Base-by-base conservation (phyloP, 2,329 filamentous ascomycete genomes). In the Tolypocladium tundrense region DNA sequence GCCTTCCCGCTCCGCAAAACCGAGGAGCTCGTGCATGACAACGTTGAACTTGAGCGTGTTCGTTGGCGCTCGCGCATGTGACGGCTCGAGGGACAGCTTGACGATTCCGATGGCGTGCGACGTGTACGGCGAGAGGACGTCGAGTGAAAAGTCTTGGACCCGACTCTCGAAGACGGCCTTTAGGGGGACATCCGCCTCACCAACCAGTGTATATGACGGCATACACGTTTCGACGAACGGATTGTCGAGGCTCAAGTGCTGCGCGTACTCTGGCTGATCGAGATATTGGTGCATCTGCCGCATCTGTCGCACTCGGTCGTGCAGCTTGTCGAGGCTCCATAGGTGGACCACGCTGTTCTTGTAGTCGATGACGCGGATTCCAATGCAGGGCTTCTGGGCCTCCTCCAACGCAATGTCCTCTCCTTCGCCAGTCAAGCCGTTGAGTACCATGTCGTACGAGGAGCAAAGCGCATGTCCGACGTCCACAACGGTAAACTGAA, bases 1-100 rank as follows among this genome's bases (percentile, higher is more conserved):
- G 16, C 94, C 94, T 75, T 99, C 94, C 61, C 93, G 85, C 73
- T 99, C 94, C 0, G 94, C 88, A 65, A 99, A 99, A 1, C 94
- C 94, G 41, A 94, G 77, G 75, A 99, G 84, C 68, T 97, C 91
- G 68, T 96, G 92, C 90, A 99, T 96, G 39, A 97, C 92, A 6
- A 97, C 92, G 67, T 97, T 99, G 76, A 99, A 99, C 70, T 97
- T 99, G 59, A 97, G 77, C 2, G 90, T 97, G 59, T 90, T 94
- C 14, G 90, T 89, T 16, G 94, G 94, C 4, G 92, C 93, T 66
- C 95, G 87, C 2, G 93, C 92, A 53, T 91, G 93, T 0, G 93
- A 97, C 16, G 94, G 94, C 69, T 99, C 94, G 8, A 99, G 77
- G 0, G 93, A 93, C 42, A 99, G 77, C 67, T 91, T 90, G 63